Percentiles rank a stretch among this genome's conserved stretches.
These are phyloP conservation scores for Antitrichia curtipendula DNA, from an alignment of 225 moss, liverwort and hornwort species.

Conservation along the genomic window DNA sequence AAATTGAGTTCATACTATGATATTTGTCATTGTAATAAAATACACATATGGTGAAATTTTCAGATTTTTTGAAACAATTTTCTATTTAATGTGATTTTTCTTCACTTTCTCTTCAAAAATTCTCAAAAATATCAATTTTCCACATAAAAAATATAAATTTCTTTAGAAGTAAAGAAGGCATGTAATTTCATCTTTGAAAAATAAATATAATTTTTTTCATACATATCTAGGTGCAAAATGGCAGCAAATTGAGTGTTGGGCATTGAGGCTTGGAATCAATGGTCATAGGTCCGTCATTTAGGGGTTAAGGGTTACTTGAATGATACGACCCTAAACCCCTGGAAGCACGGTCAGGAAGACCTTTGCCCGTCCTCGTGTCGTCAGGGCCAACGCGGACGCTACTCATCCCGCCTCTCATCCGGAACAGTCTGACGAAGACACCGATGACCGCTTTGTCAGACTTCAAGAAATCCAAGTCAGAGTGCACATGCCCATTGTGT, in stretches of 20 bases:
- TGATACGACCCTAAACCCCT: background rate
- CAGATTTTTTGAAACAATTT: background rate
- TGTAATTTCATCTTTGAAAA: too few species aligned
- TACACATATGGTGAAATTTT: background rate
- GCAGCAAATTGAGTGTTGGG: too few species aligned
- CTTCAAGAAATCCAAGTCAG: background rate
- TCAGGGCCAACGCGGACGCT: background rate
- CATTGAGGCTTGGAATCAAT: too few species aligned
- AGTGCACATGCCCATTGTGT: background rate
- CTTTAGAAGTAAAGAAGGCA: too few species aligned
- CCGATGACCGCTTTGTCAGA: background rate
- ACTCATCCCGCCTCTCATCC: background rate
- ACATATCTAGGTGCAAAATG: too few species aligned
- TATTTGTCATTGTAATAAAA: background rate
- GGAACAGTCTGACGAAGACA: background rate
- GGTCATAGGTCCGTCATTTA: too few species aligned
- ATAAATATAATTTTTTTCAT: too few species aligned
- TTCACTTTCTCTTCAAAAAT: background rate
- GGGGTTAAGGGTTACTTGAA: background rate
- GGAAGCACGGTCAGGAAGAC: background rate
- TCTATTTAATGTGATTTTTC: background rate
- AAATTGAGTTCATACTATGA: too few species aligned
- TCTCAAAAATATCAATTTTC: too few species aligned
- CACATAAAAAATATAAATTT: too few species aligned
- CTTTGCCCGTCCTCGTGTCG: background rate